These are phyloP conservation scores for Phaeodactylum tricornutum DNA, from an alignment of 108 stramenopile genomes.

Conservation along the genomic window DNA sequence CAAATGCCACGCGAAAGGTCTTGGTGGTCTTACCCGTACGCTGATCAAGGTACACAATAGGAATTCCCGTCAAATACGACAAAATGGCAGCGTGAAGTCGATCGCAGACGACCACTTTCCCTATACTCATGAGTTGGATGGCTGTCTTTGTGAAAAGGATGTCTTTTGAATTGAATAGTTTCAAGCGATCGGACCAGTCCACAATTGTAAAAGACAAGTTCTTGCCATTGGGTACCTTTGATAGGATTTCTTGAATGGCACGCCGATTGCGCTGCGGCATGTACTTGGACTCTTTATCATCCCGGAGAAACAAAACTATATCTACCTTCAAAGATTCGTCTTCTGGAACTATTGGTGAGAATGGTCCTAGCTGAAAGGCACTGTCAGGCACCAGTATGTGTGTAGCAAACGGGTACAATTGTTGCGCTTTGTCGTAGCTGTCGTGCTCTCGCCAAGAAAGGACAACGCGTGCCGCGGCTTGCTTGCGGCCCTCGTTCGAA, in stretches of 20 bases:
- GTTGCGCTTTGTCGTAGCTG: slow-evolving; percentile 12
- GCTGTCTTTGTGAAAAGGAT: slow-evolving; percentile 15
- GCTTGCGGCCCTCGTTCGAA: too few species aligned
- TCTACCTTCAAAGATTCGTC: slow-evolving; percentile 4
- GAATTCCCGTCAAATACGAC: slow-evolving; percentile 15
- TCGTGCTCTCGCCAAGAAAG: slow-evolving; percentile 22
- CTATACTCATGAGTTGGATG: slow-evolving; percentile 18
- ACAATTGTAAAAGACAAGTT: slow-evolving; percentile 7
- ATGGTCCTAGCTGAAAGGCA: slow-evolving; percentile 29
- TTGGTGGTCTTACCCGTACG: slow-evolving; percentile 12
- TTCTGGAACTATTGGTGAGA: not conserved
- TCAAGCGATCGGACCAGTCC: slow-evolving; percentile 14
- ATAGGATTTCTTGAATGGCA: slow-evolving; percentile 4
- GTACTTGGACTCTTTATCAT: slow-evolving; percentile 15
- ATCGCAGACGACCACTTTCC: slow-evolving; percentile 18
- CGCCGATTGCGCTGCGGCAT: not conserved
- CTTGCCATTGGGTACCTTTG: not conserved
- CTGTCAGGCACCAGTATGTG: slow-evolving; percentile 22
- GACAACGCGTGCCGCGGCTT: slow-evolving; percentile 3
- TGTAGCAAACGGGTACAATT: slow-evolving; percentile 22
- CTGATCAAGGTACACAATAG: slow-evolving; percentile 23
- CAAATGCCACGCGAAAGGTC: slow-evolving; percentile 9
- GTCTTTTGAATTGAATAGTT: slow-evolving; percentile 9
- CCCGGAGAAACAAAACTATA: slow-evolving; percentile 17
- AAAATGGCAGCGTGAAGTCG: slow-evolving; percentile 19